A percentile compares a stretch with the other conserved stretches of the same genome.
Conservation (phyloP, 2,329 filamentous ascomycete genomes). For the Esteya vermicola region DNA sequence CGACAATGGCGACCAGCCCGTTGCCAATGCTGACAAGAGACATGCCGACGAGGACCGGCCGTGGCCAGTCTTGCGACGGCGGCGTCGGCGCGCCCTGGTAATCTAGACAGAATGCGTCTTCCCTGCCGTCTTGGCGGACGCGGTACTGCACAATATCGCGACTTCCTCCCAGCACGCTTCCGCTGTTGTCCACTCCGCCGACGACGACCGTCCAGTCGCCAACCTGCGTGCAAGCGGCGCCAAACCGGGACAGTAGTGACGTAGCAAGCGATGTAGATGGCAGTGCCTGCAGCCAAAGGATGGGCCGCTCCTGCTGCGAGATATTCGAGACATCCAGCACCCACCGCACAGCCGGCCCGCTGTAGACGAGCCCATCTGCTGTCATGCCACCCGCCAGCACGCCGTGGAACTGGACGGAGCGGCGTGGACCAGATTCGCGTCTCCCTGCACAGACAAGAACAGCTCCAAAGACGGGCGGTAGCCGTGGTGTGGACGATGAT, state of each 20-base stretch:
- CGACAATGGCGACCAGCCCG: constrained; percentile 46
- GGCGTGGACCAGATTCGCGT: constrained; percentile 10
- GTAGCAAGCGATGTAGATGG: no score
- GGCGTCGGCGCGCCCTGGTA: background rate
- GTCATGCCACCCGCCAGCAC: constrained; percentile 60
- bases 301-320: no score
- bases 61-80: constrained; percentile 12
- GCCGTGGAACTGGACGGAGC: constrained; percentile 32
- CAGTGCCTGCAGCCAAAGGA: no score
- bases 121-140: constrained; percentile 15
- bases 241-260: constrained; percentile 6
- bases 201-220: constrained; percentile 16
- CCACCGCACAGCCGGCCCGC: constrained; percentile 56
- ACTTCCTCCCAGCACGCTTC: constrained; percentile 27
- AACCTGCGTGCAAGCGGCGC: constrained; percentile 2
- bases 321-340: constrained; percentile 22
- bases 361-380: constrained; percentile 45
- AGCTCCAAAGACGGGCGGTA: constrained; percentile 28
- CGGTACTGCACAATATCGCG: constrained; percentile 37
- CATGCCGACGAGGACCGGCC: constrained; percentile 60
- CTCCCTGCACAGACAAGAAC: constrained; percentile 16
- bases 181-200: constrained; percentile 27
- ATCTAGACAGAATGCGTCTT: constrained; percentile 12
- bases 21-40: constrained; percentile 33
- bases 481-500: no score